These are phyloP conservation scores for Tolypocladium endophyticum DNA, from an alignment of 2,329 filamentous ascomycete species.

Conservation along the genomic window DNA sequence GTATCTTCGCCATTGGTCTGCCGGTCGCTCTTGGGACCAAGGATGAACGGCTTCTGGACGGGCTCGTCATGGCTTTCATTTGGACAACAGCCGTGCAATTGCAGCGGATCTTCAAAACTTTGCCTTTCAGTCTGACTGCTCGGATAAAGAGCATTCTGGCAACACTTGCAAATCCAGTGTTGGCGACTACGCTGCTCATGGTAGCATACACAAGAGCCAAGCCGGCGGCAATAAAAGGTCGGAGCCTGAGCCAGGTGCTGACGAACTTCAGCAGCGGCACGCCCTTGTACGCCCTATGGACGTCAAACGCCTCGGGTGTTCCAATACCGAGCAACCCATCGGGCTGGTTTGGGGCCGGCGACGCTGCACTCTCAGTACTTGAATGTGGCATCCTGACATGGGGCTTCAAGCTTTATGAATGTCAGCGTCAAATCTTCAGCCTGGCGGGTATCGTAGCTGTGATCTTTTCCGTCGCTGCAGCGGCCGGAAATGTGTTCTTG, in stretches of 20 bases:
- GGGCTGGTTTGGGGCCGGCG: constrained; percentile 33
- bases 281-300: constrained; percentile 25
- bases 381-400: constrained; percentile 40
- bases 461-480: constrained; percentile 23
- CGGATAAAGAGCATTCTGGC: constrained; percentile 20
- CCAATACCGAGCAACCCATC: constrained; percentile 7
- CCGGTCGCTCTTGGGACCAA: constrained; percentile 23
- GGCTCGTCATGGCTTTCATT: constrained; percentile 33
- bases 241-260: constrained; percentile 18
- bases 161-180: constrained; percentile 36
- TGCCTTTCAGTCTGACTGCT: background rate
- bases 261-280: constrained; percentile 21
- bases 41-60: constrained; percentile 32
- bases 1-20: constrained; percentile 26
- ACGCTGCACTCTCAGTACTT: constrained; percentile 36
- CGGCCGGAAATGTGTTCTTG: constrained; percentile 30
- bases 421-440: constrained; percentile 34
- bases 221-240: constrained; percentile 15
- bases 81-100: constrained; percentile 33
- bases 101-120: constrained; percentile 25
- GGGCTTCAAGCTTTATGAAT: constrained; percentile 44
- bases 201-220: constrained; percentile 32
- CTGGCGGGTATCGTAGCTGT: constrained; percentile 28
- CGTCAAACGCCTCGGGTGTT: constrained; percentile 5
- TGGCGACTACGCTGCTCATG: constrained; percentile 33